Percentiles rank a stretch among this genome's conserved stretches.
Conservation (phyloP, 371 early-diverging fungal genomes). For the Mucor lusitanicus region DNA sequence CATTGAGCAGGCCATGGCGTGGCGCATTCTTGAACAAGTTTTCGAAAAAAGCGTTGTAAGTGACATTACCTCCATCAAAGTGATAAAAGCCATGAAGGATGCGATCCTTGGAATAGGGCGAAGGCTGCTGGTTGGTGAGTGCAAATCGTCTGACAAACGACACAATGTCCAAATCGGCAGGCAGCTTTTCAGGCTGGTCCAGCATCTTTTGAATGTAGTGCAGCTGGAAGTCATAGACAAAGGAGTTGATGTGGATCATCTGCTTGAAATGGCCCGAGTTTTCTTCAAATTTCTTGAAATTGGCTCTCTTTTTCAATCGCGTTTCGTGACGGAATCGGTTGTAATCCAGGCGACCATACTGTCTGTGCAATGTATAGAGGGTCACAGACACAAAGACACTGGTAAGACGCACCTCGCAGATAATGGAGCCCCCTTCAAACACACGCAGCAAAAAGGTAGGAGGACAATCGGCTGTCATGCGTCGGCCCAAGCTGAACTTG, state of each 20-base stretch:
- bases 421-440: slow-evolving; percentile 67
- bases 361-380: slow-evolving; percentile 68
- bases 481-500: slow-evolving; percentile 29
- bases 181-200: slow-evolving; percentile 27
- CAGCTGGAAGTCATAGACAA: slow-evolving; percentile 82
- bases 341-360: slow-evolving; percentile 51
- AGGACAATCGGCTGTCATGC: slow-evolving; percentile 43
- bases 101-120: slow-evolving; percentile 65
- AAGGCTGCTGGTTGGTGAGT: slow-evolving; percentile 55
- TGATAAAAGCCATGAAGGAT: slow-evolving; percentile 57
- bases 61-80: slow-evolving; percentile 30
- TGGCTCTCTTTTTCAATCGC: slow-evolving; percentile 21
- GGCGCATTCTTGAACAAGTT: slow-evolving; percentile 73
- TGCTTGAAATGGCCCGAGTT: slow-evolving; percentile 68
- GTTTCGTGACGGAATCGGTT: slow-evolving; percentile 36
- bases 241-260: slow-evolving; percentile 79
- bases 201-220: slow-evolving; percentile 64
- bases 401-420: slow-evolving; percentile 75
- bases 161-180: slow-evolving; percentile 51
- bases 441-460: slow-evolving; percentile 66
- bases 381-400: slow-evolving; percentile 73
- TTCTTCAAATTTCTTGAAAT: slow-evolving; percentile 61
- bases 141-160: slow-evolving; percentile 62
- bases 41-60: slow-evolving; percentile 57
- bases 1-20: slow-evolving; percentile 58